Evolutionary conservation across 2,329 filamentous ascomycete species (phyloP).

Genomic region (Claviceps paspali): DNA sequence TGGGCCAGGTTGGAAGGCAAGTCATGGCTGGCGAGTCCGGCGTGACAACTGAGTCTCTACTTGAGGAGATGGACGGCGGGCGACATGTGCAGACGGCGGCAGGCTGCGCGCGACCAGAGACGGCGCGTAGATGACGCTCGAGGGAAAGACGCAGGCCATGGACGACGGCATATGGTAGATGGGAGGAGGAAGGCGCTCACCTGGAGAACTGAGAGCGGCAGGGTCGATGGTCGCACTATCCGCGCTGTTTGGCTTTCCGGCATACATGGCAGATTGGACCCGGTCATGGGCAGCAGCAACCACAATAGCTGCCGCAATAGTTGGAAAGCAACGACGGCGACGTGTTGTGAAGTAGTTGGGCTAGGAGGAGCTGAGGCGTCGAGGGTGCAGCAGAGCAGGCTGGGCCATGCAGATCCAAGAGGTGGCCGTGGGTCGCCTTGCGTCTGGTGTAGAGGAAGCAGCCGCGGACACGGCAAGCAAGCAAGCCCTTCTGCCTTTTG

Average conservation of each 20-base stretch:
- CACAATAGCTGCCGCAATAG: conserved; percentile 7
- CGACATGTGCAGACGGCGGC: neutral
- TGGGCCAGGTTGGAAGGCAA: neutral
- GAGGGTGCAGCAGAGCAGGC: conserved; percentile 24
- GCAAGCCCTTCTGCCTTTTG: no score
- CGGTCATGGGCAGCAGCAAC: conserved; percentile 10
- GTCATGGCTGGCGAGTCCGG: neutral
- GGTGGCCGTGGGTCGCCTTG: neutral
- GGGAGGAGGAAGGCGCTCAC: conserved; percentile 30
- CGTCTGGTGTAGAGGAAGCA: neutral
- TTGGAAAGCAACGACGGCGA: conserved; percentile 28
- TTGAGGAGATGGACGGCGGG: neutral
- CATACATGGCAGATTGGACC: conserved; percentile 21
- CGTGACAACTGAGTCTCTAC: neutral
- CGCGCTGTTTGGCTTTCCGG: conserved; percentile 49
- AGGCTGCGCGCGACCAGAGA: neutral
- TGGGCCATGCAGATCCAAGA: neutral
- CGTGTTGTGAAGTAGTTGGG: conserved; percentile 49
- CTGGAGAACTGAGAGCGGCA: conserved; percentile 65
- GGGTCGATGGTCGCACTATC: conserved; percentile 85
- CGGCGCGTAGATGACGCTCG: neutral
- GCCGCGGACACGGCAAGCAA: neutral
- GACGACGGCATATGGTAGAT: neutral
- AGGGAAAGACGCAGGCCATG: neutral
- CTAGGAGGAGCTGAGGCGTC: conserved; percentile 24